Base-by-base conservation (phyloP, 2,329 filamentous ascomycete species). In the Alternaria brassicicola region DNA sequence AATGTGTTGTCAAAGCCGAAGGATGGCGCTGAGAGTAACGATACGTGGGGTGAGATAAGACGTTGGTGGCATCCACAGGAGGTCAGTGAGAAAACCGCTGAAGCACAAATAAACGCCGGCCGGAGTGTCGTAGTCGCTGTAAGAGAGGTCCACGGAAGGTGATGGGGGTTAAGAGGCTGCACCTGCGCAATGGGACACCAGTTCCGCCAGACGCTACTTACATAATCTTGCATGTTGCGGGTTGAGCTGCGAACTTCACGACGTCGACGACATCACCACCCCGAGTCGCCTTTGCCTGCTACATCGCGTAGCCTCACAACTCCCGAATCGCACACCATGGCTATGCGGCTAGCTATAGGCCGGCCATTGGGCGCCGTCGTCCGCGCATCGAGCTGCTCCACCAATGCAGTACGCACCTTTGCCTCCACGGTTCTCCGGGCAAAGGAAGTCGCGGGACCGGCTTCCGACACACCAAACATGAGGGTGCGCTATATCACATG, bases 401-500 rank as follows among this genome's bases (percentile, higher is more conserved):
- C 66, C 49, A 50, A 67, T 52, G 67, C 76, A 38, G 69, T 72
- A 49, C 76, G 81, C 66, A 72, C 76, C 62, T 82, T 83, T 70
- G 72, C 80, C 53, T 75, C 78, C 41, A 76, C 77, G 30, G 72
- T 76, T 41, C 63, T 76, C 52, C 77, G 79, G 57, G 69, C 77
- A 36, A 81, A 82, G 71, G 78, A 81, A 67, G 69, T 80, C 41
- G 80, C 76, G 41, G 75, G 76, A 55, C 75, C 78, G 57, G 70
- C 68, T 55, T 71, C 74, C 31, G 78, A 79, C 47, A 73, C 78
- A 26, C 80, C 79, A 52, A 83, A 83, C 73, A 76, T 83, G 78
- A 73, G 78, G 64, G 78, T 79, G 70, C 55, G 74, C 62, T 36
- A 10, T 28, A 23, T n/a, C 42, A 31, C 50, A n/a, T 23, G 17